Evolutionary conservation across 1,284 basidiomycete species (phyloP).

Genomic region (Cystobasidium sp.): DNA sequence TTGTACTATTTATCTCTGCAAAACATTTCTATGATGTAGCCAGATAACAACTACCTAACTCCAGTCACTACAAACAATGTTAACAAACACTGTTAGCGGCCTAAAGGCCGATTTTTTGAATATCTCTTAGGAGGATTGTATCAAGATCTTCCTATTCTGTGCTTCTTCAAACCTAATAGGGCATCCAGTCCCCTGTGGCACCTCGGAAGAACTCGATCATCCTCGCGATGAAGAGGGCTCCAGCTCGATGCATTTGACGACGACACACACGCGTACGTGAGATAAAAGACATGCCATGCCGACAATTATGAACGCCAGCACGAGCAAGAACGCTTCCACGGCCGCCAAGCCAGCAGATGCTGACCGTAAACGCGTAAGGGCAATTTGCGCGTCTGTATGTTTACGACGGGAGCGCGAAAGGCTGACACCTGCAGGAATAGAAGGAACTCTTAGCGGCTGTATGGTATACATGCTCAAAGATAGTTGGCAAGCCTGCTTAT

Average conservation of each 20-base stretch:
- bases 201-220: too few species aligned
- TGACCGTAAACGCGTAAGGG: constrained; percentile 8
- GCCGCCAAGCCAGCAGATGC: constrained; percentile 1
- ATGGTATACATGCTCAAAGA: constrained; percentile 40
- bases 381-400: not conserved
- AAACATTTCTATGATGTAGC: not conserved
- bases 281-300: not conserved
- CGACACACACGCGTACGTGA: not conserved
- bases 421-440: not conserved
- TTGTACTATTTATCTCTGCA: not conserved
- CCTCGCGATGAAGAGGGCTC: too few species aligned
- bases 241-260: not conserved
- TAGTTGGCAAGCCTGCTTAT: constrained; percentile 12
- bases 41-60: not conserved
- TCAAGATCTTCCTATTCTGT: too few species aligned
- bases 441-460: constrained; percentile 38
- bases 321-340: constrained; percentile 1
- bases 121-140: too few species aligned
- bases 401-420: not conserved
- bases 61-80: not conserved
- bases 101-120: not conserved
- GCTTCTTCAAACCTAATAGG: too few species aligned
- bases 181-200: too few species aligned
- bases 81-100: not conserved
- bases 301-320: constrained; percentile 1